These are phyloP conservation scores for Globisporangium barbulae DNA, from an alignment of 352 stramenopile genomes.

Conservation along the genomic window DNA sequence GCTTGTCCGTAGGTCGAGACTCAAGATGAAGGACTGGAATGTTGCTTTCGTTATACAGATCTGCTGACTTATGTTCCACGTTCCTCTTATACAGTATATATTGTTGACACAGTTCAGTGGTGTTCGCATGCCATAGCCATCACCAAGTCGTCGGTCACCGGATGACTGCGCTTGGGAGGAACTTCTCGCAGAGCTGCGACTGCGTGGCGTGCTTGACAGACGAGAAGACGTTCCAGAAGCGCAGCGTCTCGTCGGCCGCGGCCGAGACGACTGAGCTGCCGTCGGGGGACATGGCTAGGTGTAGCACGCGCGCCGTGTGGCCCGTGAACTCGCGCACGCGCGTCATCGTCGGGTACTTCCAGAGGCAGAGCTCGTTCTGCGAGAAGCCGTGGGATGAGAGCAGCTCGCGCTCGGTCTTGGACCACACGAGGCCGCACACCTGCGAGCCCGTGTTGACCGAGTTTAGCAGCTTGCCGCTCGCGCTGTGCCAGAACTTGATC, in stretches of 20 bases:
- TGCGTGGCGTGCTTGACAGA: conserved; percentile 14
- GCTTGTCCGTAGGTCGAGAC: no score
- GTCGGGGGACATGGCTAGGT: conserved; percentile 92
- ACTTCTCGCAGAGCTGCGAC: not conserved
- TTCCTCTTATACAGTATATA: no score
- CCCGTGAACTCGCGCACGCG: conserved; percentile 92
- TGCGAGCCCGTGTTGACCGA: conserved; percentile 94
- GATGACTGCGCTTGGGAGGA: conserved; percentile 15
- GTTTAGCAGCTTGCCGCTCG: conserved; percentile 81
- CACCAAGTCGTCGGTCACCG: conserved; percentile 3
- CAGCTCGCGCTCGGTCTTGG: conserved; percentile 84
- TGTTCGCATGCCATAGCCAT: not conserved
- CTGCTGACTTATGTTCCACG: no score
- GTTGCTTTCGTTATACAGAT: no score
- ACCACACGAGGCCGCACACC: conserved; percentile 92
- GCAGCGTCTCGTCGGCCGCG: conserved; percentile 94
- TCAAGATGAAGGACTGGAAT: no score
- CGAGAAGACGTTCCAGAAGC: conserved; percentile 95
- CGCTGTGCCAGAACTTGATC: conserved; percentile 97
- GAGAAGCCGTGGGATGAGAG: conserved; percentile 95
- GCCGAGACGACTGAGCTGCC: conserved; percentile 91
- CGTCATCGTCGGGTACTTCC: conserved; percentile 94
- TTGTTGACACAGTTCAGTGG: not conserved
- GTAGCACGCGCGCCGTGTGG: conserved; percentile 91
- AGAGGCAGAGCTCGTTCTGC: conserved; percentile 93